These are phyloP conservation scores for Ambrosia trifida DNA, from an alignment of 129 eudicot genomes.

Conservation along the genomic window DNA sequence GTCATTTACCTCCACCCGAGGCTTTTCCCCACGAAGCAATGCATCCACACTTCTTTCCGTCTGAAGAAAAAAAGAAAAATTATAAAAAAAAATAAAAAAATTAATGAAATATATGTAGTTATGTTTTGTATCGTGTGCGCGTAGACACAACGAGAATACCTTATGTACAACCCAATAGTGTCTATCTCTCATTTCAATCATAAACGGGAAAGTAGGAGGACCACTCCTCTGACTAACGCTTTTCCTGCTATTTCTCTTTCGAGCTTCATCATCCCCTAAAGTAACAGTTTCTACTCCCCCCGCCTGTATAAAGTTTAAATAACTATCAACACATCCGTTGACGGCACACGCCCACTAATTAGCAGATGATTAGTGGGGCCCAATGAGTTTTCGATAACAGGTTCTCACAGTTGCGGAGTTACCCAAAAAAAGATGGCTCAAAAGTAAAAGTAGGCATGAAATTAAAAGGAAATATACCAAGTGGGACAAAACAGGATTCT, in stretches of 20 bases:
- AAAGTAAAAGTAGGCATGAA: not conserved
- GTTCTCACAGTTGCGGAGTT: too few relatives aligned
- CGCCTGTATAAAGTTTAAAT: conserved; percentile 40
- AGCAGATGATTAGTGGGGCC: not conserved
- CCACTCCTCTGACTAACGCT: conserved; percentile 53
- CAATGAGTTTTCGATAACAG: not conserved
- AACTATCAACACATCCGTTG: not conserved
- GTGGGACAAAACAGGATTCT: conserved; percentile 58
- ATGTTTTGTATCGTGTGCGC: too few relatives aligned
- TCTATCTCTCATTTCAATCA: conserved; percentile 79
- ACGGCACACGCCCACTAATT: not conserved
- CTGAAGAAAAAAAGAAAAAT: conserved; percentile 31
- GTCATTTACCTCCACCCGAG: conserved; percentile 74
- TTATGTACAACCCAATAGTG: conserved; percentile 75
- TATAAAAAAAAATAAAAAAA: too few relatives aligned
- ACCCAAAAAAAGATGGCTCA: too few relatives aligned
- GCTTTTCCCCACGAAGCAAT: conserved; percentile 62
- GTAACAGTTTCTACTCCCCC: conserved; percentile 67
- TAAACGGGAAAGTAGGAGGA: conserved; percentile 69
- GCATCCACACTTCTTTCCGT: conserved; percentile 74
- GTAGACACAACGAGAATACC: conserved; percentile 34
- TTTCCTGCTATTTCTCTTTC: conserved; percentile 59
- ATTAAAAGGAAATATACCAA: conserved; percentile 48
- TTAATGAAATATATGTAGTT: too few relatives aligned
- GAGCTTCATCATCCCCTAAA: conserved; percentile 69